Percentiles rank a stretch among this genome's conserved stretches.
Conservation (phyloP, 208 protist genomes). For the Naegleria lovaniensis region DNA sequence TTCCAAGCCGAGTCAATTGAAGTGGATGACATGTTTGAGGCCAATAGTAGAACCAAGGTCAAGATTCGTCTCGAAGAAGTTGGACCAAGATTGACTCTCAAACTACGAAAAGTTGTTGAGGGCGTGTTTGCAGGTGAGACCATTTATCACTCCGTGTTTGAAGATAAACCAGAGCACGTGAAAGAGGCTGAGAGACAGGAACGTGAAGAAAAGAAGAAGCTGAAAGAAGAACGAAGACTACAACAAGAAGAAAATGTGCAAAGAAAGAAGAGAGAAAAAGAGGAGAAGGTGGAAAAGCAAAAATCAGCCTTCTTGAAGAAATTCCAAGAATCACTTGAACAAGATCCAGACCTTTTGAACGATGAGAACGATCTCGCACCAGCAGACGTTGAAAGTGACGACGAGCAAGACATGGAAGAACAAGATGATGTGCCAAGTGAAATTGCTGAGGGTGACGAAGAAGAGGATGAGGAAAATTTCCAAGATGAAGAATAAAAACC, state of each 20-base stretch:
- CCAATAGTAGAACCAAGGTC: background rate
- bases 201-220: background rate
- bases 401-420: background rate
- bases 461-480: background rate
- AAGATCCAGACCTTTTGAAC: background rate
- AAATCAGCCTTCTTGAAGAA: background rate
- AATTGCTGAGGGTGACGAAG: background rate
- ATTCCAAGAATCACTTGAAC: background rate
- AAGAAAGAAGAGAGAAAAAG: slow-evolving; percentile 1
- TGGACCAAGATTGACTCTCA: background rate
- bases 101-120: background rate
- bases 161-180: background rate
- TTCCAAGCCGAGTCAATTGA: background rate
- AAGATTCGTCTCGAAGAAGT: background rate
- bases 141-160: background rate
- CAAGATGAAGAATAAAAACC: background rate
- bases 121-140: background rate
- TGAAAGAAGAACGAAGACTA: background rate
- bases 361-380: background rate
- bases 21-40: background rate
- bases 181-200: background rate
- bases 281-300: background rate
- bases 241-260: slow-evolving; percentile 29
- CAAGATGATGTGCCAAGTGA: background rate
- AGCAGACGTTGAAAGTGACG: background rate